Conservation (phyloP, 1,284 basidiomycete genomes). For the Hortiboletus rubellus region DNA sequence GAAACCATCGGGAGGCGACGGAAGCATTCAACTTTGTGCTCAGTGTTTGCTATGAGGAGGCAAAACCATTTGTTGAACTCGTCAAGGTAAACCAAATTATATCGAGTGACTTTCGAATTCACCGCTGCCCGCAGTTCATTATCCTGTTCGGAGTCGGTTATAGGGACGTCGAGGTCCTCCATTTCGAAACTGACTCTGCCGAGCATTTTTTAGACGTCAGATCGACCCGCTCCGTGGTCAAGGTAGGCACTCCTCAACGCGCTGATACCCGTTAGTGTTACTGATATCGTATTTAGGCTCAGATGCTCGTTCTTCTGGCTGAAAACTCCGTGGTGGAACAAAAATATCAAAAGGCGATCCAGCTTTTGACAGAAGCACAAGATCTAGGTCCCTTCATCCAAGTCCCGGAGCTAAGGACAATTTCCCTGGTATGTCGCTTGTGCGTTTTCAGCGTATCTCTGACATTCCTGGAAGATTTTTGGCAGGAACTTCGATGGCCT, state of each 20-base stretch:
- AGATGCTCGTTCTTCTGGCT: not conserved
- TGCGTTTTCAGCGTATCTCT: not conserved
- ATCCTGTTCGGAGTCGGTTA: not conserved
- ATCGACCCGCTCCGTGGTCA: not conserved
- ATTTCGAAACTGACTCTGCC: not conserved
- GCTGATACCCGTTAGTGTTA: not conserved
- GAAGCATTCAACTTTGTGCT: not conserved
- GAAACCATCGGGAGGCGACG: constrained; percentile 18
- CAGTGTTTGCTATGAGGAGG: not conserved
- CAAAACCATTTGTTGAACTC: constrained; percentile 1
- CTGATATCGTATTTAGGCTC: not conserved
- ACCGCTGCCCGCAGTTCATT: not conserved
- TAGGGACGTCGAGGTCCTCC: not conserved
- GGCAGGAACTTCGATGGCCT: constrained; percentile 9
- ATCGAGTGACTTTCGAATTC: not conserved
- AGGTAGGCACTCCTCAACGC: not conserved
- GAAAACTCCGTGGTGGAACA: not conserved
- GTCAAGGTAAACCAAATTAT: constrained; percentile 3
- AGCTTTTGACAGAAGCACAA: not conserved
- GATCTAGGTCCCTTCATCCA: not conserved
- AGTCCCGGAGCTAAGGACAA: not conserved
- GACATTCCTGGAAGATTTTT: constrained; percentile 6
- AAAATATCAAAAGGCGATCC: not conserved
- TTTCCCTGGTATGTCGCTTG: not conserved
- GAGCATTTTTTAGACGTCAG: not conserved